Percentiles rank a stretch among this genome's conserved stretches.
These are phyloP conservation scores for Lentinus polychrous DNA, from an alignment of 1,284 basidiomycete species.

Conservation along the genomic window DNA sequence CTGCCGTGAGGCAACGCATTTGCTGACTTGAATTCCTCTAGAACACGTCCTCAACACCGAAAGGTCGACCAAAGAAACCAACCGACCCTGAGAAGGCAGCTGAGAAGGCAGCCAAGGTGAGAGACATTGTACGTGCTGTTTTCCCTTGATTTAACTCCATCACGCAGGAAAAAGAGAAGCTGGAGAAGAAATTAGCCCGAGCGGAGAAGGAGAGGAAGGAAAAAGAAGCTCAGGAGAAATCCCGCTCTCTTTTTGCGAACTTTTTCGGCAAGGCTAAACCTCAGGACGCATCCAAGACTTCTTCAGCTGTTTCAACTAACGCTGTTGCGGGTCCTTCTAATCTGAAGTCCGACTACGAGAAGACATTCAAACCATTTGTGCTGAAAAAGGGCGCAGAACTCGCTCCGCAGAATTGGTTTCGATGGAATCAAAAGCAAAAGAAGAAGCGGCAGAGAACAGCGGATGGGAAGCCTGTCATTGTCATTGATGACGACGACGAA, in stretches of 20 bases:
- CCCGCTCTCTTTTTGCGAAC: conserved; percentile 65
- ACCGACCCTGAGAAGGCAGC: conserved; percentile 55
- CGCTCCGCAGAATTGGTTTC: conserved; percentile 69
- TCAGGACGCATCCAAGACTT: conserved; percentile 3
- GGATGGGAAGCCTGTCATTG: conserved; percentile 30
- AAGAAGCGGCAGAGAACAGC: conserved; percentile 20
- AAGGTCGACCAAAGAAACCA: conserved; percentile 41
- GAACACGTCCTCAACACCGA: conserved; percentile 14
- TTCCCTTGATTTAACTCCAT: background rate
- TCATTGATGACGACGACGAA: conserved; percentile 41
- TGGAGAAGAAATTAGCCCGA: conserved; percentile 59
- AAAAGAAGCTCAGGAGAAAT: conserved; percentile 60
- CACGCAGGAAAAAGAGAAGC: conserved; percentile 55
- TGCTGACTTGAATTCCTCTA: too few relatives aligned
- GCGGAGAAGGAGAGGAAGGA: conserved; percentile 63
- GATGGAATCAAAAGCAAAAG: conserved; percentile 21
- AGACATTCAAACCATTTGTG: conserved; percentile 70
- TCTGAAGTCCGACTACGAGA: conserved; percentile 60
- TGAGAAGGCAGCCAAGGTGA: conserved; percentile 57
- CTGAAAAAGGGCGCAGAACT: conserved; percentile 65
- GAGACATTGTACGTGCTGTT: background rate
- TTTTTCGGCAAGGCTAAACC: conserved; percentile 63
- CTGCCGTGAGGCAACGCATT: too few relatives aligned
- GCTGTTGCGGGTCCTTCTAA: conserved; percentile 31
- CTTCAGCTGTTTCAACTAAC: conserved; percentile 26